Conservation (phyloP, 148 eudicot genomes). For the Selenicereus undatus region DNA sequence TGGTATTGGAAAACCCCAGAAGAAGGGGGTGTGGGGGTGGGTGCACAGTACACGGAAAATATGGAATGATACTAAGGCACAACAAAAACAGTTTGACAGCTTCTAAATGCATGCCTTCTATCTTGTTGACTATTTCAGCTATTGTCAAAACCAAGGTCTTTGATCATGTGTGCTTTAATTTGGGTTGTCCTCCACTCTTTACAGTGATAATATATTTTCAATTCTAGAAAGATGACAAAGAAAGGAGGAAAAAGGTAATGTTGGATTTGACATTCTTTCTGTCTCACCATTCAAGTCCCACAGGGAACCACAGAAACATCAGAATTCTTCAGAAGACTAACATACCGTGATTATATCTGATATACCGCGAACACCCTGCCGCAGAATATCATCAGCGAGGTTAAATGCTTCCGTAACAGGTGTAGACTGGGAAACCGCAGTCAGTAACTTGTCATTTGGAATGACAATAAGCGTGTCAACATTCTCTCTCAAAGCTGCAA, state of each 20-base stretch:
- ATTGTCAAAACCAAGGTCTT: not conserved
- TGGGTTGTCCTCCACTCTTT: not conserved
- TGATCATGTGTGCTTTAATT: not conserved
- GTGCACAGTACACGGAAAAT: not conserved
- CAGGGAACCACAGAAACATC: not conserved
- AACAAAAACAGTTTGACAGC: not conserved
- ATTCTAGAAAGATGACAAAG: not conserved
- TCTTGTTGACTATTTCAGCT: not conserved
- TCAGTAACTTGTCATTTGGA: conserved; percentile 93
- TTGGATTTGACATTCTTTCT: not conserved
- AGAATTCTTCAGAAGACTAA: conserved; percentile 7
- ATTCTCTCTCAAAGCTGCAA: conserved; percentile 93
- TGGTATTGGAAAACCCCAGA: not conserved
- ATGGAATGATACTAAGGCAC: not conserved
- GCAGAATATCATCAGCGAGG: conserved; percentile 96
- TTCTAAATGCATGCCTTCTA: not conserved
- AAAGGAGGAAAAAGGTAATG: not conserved
- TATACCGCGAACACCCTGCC: conserved; percentile 99
- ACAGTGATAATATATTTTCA: not conserved
- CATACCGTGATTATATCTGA: conserved; percentile 95
- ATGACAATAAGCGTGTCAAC: conserved; percentile 95
- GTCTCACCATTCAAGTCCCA: not conserved
- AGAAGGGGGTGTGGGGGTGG: no score
- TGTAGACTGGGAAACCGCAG: conserved; percentile 92
- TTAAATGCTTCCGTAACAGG: conserved; percentile 99